Evolutionary conservation across 768 basidiomycete species (phyloP).

Genomic region (Boletus huronensis): DNA sequence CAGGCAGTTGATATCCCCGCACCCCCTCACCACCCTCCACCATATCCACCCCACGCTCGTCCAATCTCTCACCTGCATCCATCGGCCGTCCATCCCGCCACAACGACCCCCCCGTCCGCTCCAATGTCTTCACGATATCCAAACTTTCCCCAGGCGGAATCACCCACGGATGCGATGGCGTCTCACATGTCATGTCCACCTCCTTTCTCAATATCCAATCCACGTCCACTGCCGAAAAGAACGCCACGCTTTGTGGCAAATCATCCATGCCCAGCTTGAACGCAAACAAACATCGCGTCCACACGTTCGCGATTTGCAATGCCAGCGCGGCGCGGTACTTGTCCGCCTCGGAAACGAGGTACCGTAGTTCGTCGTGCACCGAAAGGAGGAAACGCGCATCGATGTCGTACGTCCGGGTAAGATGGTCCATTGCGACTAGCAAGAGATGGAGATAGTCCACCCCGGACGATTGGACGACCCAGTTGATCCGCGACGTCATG

Average conservation of each 20-base stretch:
- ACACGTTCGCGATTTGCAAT: conserved; percentile 91
- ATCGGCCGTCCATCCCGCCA: conserved; percentile 58
- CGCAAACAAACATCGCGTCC: conserved; percentile 91
- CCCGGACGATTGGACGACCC: conserved; percentile 98
- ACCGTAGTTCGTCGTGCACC: conserved; percentile 95
- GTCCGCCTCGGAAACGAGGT: conserved; percentile 87
- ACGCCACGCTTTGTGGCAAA: conserved; percentile 91
- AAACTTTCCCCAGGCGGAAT: conserved; percentile 89
- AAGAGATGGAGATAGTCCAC: conserved; percentile 97
- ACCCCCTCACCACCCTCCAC: conserved; percentile 18
- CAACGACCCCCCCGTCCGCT: conserved; percentile 69
- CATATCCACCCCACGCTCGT: conserved; percentile 4
- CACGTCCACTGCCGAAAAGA: conserved; percentile 95
- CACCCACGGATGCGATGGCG: conserved; percentile 81
- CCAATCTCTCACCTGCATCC: conserved; percentile 22
- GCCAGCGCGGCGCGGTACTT: conserved; percentile 88
- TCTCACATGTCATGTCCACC: conserved; percentile 93
- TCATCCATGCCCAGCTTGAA: conserved; percentile 95
- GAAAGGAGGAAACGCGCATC: conserved; percentile 92
- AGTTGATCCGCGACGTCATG: conserved; percentile 96
- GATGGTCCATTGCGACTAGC: conserved; percentile 91
- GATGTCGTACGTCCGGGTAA: conserved; percentile 78
- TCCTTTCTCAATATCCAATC: conserved; percentile 92
- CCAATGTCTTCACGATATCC: conserved; percentile 62
- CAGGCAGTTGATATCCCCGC: conserved; percentile 50